Evolutionary conservation across 768 basidiomycete genomes (phyloP), one percentile per base, ranked within the genome.

Genomic region (Leccinellum albellum): DNA sequence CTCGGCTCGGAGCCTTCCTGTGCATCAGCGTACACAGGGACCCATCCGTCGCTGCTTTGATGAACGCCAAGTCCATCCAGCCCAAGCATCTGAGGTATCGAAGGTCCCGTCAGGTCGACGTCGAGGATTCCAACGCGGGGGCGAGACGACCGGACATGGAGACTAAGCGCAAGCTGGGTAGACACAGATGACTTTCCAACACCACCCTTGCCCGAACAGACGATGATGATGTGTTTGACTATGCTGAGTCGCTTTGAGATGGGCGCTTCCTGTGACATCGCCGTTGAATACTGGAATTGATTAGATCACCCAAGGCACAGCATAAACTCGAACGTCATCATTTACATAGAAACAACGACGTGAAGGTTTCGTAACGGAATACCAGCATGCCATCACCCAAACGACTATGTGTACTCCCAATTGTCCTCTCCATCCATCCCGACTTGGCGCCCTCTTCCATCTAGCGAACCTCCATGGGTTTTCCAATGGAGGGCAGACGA

Each of bases 121-220:
- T 97, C 95, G 46, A 98, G 82, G 46, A 98, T 85, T n/a, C 92
- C 93, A 24, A 94, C 89, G 58, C 83, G 84, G 5, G 82, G 80
- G 33, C 73, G 81, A 6, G 87, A 84, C 3, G 85, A 80, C 23
- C 82, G 86, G 2, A 79, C 77, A 74, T 90, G 84, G 8, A 99
- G 84, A 59, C 86, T 91, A 50, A 98, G 82, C 0, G 97, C 95
- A 29, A 98, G 81, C 64, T 98, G 97, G 7, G 88, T 84, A 2
- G 93, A 86, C 23, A 98, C 88, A 1, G 94, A 96, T n/a, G 95
- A 98, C 75, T 99, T 99, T 55, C 97, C 97, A 42, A 98, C 97
- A 33, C 96, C 97, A 32, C 97, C 97, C 73, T 99, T 99, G 8
- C 97, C 97, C 0, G 94, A 92, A 40, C 95, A 82, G 55, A 99